A percentile compares a stretch with the other conserved stretches of the same genome.
phyloP scores from a whole-genome alignment of 768 basidiomycete genomes.

The Sistotremastrum niveocremeum region DNA sequence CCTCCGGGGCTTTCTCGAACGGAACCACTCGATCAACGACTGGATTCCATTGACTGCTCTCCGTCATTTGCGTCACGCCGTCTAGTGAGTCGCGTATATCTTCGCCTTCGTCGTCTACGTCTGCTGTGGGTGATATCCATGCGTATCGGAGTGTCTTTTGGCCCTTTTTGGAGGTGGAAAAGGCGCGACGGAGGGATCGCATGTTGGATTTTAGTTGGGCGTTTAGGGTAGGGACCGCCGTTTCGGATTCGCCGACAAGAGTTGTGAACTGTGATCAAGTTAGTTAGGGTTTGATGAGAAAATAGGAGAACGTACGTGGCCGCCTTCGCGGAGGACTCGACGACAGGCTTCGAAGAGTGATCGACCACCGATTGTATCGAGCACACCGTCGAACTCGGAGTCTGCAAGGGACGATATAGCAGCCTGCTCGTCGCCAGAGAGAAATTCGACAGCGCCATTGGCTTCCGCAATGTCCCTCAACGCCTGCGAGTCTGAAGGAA shows the following conservation, averaged over 20 bases:
- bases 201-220: constrained; percentile 66
- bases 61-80: constrained; percentile 25
- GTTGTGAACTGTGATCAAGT: constrained; percentile 55
- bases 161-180: constrained; percentile 4
- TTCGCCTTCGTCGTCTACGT: constrained; percentile 74
- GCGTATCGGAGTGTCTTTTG: constrained; percentile 47
- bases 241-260: constrained; percentile 54
- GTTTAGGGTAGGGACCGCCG: constrained; percentile 52
- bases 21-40: constrained; percentile 12
- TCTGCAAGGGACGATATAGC: constrained; percentile 3
- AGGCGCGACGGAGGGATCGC: constrained; percentile 33
- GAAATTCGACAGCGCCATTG: not conserved
- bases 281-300: not conserved
- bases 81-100: constrained; percentile 46
- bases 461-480: not conserved
- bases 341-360: constrained; percentile 67
- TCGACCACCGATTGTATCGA: constrained; percentile 75
- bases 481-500: constrained; percentile 17
- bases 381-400: constrained; percentile 53
- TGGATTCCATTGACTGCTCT: constrained; percentile 18
- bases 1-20: constrained; percentile 22
- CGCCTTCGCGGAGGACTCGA: constrained; percentile 34
- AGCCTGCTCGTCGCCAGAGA: constrained; percentile 5
- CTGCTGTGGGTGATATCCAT: constrained; percentile 71
- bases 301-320: constrained; percentile 15